Evolutionary conservation across 2,329 filamentous ascomycete species (phyloP).

Genomic region (Talaromyces sp.): DNA sequence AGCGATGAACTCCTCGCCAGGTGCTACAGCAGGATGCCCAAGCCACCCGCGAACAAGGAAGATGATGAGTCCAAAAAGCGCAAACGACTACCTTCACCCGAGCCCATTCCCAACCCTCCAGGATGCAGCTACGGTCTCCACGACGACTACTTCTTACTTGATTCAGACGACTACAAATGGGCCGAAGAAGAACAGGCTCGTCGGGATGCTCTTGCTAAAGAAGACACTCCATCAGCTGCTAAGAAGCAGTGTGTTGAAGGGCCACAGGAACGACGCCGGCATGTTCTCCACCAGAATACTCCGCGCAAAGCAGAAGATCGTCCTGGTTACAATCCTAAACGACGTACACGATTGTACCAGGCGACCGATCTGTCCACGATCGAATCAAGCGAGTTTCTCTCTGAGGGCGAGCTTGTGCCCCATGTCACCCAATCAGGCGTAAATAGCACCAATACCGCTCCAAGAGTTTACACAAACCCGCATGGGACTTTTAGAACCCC

Average conservation of each 20-base stretch:
- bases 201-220: slow-evolving; percentile 3
- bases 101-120: slow-evolving; percentile 45
- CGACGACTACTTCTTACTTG: slow-evolving; percentile 39
- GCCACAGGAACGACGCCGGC: slow-evolving; percentile 19
- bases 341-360: slow-evolving; percentile 25
- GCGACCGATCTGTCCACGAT: slow-evolving; percentile 18
- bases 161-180: slow-evolving; percentile 36
- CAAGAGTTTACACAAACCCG: background rate
- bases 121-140: slow-evolving; percentile 47
- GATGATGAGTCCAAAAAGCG: slow-evolving; percentile 36
- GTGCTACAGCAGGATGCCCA: slow-evolving; percentile 1
- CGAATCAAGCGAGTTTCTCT: slow-evolving; percentile 34
- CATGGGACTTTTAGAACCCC: slow-evolving; percentile 1
- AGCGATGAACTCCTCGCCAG: slow-evolving; percentile 10
- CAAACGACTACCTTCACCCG: slow-evolving; percentile 40
- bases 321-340: slow-evolving; percentile 29
- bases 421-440: slow-evolving; percentile 8
- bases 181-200: slow-evolving; percentile 13
- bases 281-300: background rate
- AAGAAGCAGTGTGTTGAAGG: slow-evolving; percentile 17
- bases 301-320: slow-evolving; percentile 11
- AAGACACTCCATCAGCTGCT: background rate
- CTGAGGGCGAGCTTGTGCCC: slow-evolving; percentile 23
- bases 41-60: background rate
- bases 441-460: background rate